phyloP scores from a whole-genome alignment of 2,329 filamentous ascomycete species.

The Sphaerulina vaccinii region DNA sequence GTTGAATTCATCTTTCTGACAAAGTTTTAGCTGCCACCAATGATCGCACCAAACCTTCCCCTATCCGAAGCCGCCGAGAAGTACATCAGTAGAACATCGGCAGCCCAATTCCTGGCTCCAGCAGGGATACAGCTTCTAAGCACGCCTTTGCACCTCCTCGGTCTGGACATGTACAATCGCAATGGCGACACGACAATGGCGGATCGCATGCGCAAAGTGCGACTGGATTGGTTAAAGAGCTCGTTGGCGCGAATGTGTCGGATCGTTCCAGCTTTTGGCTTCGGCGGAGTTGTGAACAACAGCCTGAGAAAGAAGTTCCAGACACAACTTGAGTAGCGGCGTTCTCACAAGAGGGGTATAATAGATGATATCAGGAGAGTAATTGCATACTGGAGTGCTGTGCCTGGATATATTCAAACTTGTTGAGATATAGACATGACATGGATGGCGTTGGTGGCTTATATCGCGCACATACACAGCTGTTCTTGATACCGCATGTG shows the following conservation, averaged over 20 bases:
- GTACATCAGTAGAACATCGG: constrained; percentile 46
- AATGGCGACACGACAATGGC: constrained; percentile 48
- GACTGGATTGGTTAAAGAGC: constrained; percentile 73
- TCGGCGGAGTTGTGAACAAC: constrained; percentile 82
- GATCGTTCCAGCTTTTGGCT: constrained; percentile 84
- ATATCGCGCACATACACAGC: no score
- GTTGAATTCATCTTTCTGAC: no score
- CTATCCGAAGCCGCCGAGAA: constrained; percentile 48
- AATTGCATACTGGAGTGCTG: no score
- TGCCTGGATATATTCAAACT: no score
- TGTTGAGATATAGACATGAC: no score
- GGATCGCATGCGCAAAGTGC: constrained; percentile 67
- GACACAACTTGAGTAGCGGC: constrained; percentile 52
- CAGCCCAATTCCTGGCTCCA: constrained; percentile 78
- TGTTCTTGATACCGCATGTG: no score
- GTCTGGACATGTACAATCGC: constrained; percentile 82
- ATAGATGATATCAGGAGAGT: no score
- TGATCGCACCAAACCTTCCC: constrained; percentile 69
- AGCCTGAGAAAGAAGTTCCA: constrained; percentile 68
- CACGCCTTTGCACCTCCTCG: constrained; percentile 81
- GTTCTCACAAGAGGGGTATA: not conserved
- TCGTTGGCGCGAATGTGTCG: constrained; percentile 73
- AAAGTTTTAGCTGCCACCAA: constrained; percentile 73
- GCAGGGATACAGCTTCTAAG: constrained; percentile 75
- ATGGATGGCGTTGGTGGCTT: no score